Evolutionary conservation across 768 basidiomycete species (phyloP), one percentile per base, ranked within the genome.

Genomic region (Collybiopsis luxurians): DNA sequence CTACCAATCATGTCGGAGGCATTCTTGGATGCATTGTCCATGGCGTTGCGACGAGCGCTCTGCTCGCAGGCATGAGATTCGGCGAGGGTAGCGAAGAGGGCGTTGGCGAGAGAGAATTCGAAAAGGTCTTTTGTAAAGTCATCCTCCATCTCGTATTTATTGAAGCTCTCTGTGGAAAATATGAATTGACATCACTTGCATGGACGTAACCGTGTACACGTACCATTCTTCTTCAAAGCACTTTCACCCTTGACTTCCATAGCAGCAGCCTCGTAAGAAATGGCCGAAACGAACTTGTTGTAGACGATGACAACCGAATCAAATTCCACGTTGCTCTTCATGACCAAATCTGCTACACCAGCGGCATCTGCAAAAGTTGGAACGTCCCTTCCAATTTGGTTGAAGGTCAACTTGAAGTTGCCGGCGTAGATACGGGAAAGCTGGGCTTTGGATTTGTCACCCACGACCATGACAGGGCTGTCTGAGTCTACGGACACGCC

Each of bases 11-110:
- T 97, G 75, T 95, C 95, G 31, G 75, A 77, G 57, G 97, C 97
- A 73, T 99, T 98, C 86, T 99, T 99, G 63, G 95, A 94, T 47
- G 96, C 96, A 69, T 94, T 98, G 84, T 98, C 97, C 97, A 99
- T 99, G 67, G 97, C 97, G 64, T 96, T 98, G 64, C 96, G 89
- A 73, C 96, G 91, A 66, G 92, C 87, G 63, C 88, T 92, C 69
- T 89, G 89, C 75, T 98, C 96, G 66, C 95, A 94, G 50, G 96
- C 96, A 71, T 98, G 95, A 55, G 86, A 90, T 74, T 99, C 96
- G 24, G 91, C 89, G 44, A 99, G 89, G 50, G 94, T 87, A 62
- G 95, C 89, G 73, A 86, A 98, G 78, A 99, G 84, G 60, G 94
- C 94, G 73, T 98, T 98, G 68, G 97, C 95, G 55, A 99, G 81